A percentile compares a stretch with the other conserved stretches of the same genome.
Evolutionary conservation across 176 grass and related monocot genomes (phyloP).

Genomic region (Rhynchospora breviuscula): DNA sequence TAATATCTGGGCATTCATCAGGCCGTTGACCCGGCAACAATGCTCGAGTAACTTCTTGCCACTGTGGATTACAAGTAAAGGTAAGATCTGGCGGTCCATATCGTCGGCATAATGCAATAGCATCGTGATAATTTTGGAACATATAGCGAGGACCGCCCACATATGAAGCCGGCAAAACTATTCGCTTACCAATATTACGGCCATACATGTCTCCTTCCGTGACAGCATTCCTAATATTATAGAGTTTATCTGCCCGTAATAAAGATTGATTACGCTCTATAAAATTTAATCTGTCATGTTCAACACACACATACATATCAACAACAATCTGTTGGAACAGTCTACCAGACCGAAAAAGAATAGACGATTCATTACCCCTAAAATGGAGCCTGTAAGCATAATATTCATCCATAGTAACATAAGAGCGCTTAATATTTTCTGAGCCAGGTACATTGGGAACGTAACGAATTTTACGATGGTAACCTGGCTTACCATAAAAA

Average conservation of each 20-base stretch:
- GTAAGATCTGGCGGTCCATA: background rate
- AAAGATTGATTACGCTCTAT: too few relatives aligned
- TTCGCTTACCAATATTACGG: background rate
- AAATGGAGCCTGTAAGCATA: background rate
- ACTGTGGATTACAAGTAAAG: too few relatives aligned
- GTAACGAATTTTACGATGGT: background rate
- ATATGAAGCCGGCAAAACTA: background rate
- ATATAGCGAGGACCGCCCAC: background rate
- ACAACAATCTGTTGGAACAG: too few relatives aligned
- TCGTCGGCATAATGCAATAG: too few relatives aligned
- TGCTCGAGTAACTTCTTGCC: background rate
- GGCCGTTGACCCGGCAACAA: background rate
- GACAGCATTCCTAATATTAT: too few relatives aligned
- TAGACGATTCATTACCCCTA: background rate
- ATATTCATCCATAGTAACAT: background rate
- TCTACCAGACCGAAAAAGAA: too few relatives aligned
- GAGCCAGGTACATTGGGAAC: background rate
- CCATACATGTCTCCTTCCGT: background rate
- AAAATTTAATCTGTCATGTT: too few relatives aligned
- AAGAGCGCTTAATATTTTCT: background rate
- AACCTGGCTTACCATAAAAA: background rate
- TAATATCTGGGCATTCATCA: too few relatives aligned
- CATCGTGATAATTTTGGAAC: too few relatives aligned
- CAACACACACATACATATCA: too few relatives aligned
- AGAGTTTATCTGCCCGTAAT: too few relatives aligned